Evolutionary conservation across 2,329 filamentous ascomycete species (phyloP).

Genomic region (Hymenoscyphus repandus): DNA sequence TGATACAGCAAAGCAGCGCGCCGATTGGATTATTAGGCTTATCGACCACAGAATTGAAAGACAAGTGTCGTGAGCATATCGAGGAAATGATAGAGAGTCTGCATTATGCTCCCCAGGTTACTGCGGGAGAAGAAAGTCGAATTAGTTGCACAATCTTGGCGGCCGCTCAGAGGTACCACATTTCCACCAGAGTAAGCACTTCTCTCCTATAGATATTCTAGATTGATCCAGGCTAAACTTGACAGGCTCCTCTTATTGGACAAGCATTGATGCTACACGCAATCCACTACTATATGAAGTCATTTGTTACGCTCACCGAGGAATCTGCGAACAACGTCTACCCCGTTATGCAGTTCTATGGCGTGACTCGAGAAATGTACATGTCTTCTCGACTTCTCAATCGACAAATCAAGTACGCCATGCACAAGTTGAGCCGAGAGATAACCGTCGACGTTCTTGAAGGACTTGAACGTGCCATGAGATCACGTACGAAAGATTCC

Average conservation of each 20-base stretch:
- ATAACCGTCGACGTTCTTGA: slow-evolving; percentile 17
- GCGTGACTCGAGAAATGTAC: slow-evolving; percentile 8
- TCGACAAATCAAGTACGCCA: slow-evolving; percentile 22
- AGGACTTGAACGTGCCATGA: slow-evolving; percentile 19
- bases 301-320: slow-evolving; percentile 19
- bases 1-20: slow-evolving; percentile 15
- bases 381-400: slow-evolving; percentile 23
- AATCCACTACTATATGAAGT: slow-evolving; percentile 25
- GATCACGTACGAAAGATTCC: slow-evolving; percentile 17
- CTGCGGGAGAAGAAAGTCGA: slow-evolving; percentile 11
- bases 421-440: slow-evolving; percentile 20
- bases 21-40: slow-evolving; percentile 20
- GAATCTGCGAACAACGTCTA: slow-evolving; percentile 14
- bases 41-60: slow-evolving; percentile 13
- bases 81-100: slow-evolving; percentile 20
- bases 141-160: slow-evolving; percentile 15
- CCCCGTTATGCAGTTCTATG: slow-evolving; percentile 2
- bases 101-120: slow-evolving; percentile 17
- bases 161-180: slow-evolving; percentile 14
- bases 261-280: slow-evolving; percentile 23
- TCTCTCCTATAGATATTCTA: background rate
- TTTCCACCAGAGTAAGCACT: slow-evolving; percentile 13
- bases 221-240: background rate
- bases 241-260: slow-evolving; percentile 4
- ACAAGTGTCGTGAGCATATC: slow-evolving; percentile 18